Evolutionary conservation across 768 basidiomycete species (phyloP).

Genomic region (Suillus ampliporus): DNA sequence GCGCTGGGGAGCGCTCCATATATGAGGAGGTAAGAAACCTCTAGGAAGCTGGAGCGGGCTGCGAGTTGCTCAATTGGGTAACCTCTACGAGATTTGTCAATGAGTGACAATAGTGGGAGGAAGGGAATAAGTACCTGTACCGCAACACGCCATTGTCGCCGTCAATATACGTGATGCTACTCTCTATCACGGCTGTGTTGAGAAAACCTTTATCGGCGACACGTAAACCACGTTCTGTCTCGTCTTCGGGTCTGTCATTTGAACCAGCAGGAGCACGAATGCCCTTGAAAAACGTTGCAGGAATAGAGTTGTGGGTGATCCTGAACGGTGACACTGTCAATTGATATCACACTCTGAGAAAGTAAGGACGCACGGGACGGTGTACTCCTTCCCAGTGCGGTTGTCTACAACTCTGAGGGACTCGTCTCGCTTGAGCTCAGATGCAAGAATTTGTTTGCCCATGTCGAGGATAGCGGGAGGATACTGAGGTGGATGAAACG

Average conservation of each 20-base stretch:
- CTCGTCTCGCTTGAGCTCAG: slow-evolving; percentile 25
- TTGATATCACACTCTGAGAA: background rate
- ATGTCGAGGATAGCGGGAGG: slow-evolving; percentile 16
- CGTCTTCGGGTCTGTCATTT: slow-evolving; percentile 79
- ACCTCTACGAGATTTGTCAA: slow-evolving; percentile 54
- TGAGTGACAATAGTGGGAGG: slow-evolving; percentile 2
- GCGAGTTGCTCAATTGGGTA: slow-evolving; percentile 95
- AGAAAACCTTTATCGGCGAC: slow-evolving; percentile 82
- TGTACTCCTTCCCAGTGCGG: slow-evolving; percentile 81
- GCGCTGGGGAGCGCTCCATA: slow-evolving; percentile 81
- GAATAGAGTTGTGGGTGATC: slow-evolving; percentile 79
- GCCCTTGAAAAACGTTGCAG: slow-evolving; percentile 81
- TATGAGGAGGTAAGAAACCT: slow-evolving; percentile 85
- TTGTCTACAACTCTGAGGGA: slow-evolving; percentile 79
- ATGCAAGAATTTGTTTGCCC: slow-evolving; percentile 31
- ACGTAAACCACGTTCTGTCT: slow-evolving; percentile 81
- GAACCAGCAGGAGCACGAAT: slow-evolving; percentile 63
- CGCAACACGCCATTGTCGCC: slow-evolving; percentile 85
- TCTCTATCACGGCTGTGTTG: slow-evolving; percentile 82
- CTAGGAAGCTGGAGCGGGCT: slow-evolving; percentile 77
- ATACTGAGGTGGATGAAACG: background rate
- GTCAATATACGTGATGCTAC: slow-evolving; percentile 89
- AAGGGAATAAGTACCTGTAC: slow-evolving; percentile 57
- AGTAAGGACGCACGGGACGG: slow-evolving; percentile 64
- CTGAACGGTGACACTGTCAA: slow-evolving; percentile 47